These are phyloP conservation scores for Colletotrichum sublineola DNA, from an alignment of 2,329 filamentous ascomycete species.

Conservation along the genomic window DNA sequence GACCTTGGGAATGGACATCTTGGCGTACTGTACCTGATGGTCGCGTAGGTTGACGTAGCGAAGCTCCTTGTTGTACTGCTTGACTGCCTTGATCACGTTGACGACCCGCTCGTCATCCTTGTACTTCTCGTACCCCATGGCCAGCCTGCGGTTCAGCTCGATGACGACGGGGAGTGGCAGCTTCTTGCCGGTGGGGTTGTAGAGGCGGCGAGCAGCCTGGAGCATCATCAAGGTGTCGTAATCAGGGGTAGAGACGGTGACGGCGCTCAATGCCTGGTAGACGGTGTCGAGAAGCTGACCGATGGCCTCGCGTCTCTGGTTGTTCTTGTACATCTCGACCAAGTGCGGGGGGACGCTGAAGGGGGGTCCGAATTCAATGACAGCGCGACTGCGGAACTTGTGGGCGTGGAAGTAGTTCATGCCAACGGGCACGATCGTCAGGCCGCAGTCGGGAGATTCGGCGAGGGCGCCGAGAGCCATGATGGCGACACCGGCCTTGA, in stretches of 20 bases:
- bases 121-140: constrained; percentile 92
- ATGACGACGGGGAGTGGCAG: constrained; percentile 92
- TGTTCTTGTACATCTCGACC: constrained; percentile 86
- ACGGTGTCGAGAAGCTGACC: constrained; percentile 87
- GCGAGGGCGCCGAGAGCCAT: constrained; percentile 95
- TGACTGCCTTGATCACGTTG: constrained; percentile 79
- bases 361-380: constrained; percentile 93
- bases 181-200: constrained; percentile 95
- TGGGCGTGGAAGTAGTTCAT: constrained; percentile 99
- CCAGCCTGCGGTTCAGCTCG: constrained; percentile 91
- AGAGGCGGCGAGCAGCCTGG: constrained; percentile 91
- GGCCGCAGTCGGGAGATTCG: constrained; percentile 84
- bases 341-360: constrained; percentile 87
- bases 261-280: constrained; percentile 85
- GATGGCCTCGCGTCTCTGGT: constrained; percentile 88
- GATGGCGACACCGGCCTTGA: constrained; percentile 97
- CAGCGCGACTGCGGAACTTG: constrained; percentile 96
- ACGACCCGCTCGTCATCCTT: constrained; percentile 90
- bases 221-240: constrained; percentile 98
- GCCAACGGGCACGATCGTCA: constrained; percentile 95
- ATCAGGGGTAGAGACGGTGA: constrained; percentile 92
- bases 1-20: constrained; percentile 82
- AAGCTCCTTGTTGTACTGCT: constrained; percentile 88
- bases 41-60: constrained; percentile 89
- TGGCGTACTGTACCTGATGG: constrained; percentile 94